phyloP scores from a whole-genome alignment of 2,329 filamentous ascomycete species.

The Stromatinia cepivora region DNA sequence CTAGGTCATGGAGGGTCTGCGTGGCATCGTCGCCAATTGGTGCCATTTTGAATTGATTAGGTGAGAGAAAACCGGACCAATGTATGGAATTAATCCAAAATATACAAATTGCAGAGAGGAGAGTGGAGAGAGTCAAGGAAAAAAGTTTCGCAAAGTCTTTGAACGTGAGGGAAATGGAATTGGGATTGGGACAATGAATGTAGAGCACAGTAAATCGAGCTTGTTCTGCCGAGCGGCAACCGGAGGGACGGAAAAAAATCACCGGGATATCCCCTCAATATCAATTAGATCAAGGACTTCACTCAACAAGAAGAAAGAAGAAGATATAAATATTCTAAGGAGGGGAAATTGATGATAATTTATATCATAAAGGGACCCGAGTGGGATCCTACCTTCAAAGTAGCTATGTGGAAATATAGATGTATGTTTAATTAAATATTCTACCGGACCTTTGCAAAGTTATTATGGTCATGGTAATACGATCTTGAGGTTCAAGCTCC shows the following conservation, averaged over 20 bases:
- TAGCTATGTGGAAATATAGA: not conserved
- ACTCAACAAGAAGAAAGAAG: not conserved
- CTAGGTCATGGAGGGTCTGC: slow-evolving; percentile 79
- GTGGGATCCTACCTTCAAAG: not conserved
- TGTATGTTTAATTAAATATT: not conserved
- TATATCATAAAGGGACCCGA: slow-evolving; percentile 13
- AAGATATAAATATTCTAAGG: not conserved
- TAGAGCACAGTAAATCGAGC: slow-evolving; percentile 1
- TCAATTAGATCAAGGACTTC: not conserved
- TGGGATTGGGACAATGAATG: not conserved
- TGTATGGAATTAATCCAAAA: slow-evolving; percentile 27
- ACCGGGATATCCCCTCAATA: slow-evolving; percentile 21
- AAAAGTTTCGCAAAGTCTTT: slow-evolving; percentile 14
- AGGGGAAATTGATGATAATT: not conserved
- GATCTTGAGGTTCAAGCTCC: not conserved
- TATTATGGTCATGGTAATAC: not conserved
- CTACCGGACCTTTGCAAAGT: not conserved
- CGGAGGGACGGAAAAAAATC: slow-evolving; percentile 19
- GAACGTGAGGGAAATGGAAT: not conserved
- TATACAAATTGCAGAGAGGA: slow-evolving; percentile 11
- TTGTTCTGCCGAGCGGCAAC: slow-evolving; percentile 18
- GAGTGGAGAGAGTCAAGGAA: not conserved
- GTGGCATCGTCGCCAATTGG: slow-evolving; percentile 79
- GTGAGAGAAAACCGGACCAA: slow-evolving; percentile 35
- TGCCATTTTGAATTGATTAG: slow-evolving; percentile 65